Evolutionary conservation across 176 grass and related monocot genomes (phyloP), one percentile per base, ranked within the genome.

Genomic region (Musa itinerans): DNA sequence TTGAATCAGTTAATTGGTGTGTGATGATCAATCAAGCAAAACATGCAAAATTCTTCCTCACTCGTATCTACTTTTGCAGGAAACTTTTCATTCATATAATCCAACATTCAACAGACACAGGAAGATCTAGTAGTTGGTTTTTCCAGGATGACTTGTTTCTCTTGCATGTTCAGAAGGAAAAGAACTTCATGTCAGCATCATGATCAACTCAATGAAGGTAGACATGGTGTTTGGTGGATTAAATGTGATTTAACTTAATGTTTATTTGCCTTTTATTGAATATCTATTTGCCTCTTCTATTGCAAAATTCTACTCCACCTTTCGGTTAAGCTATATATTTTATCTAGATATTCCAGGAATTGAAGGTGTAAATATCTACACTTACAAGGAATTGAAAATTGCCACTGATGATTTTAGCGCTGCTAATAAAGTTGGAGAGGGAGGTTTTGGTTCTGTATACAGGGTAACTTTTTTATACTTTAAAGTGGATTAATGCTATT

Each of bases 401-500:
- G 89, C 89, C 72, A 96, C 92, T 10, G 81, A 83, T 78, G 83
- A 58, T 84, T 96, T 96, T 80, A 90, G 81, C 80, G 63, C 72
- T 50, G 81, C 87, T 50, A 92, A 89, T 77, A 96, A 96, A 59
- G 71, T 96, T 25, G 92, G 92, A 20, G 85, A 92, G 78, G 92
- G 92, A 0, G 92, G 92, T 79, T 96, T 92, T 14, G 87, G 92
- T 82, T 84, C 89, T 0, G 93, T 96, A 2, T 92, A 92, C 78
- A 88, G 83, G 87, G 93, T 96, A 86, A 81, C 66, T 83, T 85
- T 2, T 69, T 2, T 55, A 29, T 49, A 26, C 72, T 17, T 50
- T 2, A 77, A 13, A 74, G 20, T 73, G 17, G 9, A 57, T 55
- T 12, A 15, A 9, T 58, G 52, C 19, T 72, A 9, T 59, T 83